Conservation (phyloP, 768 basidiomycete species). For the Leucosporidium scottii region DNA sequence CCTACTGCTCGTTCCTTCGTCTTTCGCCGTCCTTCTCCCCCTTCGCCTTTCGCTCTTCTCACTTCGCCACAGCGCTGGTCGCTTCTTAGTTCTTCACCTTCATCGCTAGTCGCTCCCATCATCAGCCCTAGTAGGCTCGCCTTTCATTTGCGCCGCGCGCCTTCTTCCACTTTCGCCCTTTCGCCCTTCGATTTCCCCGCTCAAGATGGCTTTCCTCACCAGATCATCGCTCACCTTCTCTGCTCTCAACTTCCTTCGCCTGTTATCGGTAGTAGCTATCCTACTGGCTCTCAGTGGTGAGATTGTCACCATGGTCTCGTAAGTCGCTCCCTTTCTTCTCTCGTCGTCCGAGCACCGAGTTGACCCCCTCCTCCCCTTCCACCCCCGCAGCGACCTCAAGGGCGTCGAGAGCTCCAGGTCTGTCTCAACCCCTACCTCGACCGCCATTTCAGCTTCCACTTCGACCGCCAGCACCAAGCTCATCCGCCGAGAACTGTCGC, state of each 20-base stretch:
- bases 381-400: slow-evolving; percentile 19
- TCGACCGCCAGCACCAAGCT: neutral
- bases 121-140: too few relatives aligned
- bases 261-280: slow-evolving; percentile 24
- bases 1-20: too few relatives aligned
- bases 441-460: neutral
- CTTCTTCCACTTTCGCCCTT: too few relatives aligned
- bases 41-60: too few relatives aligned
- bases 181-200: too few relatives aligned
- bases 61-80: too few relatives aligned
- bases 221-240: slow-evolving; percentile 18
- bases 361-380: too few relatives aligned
- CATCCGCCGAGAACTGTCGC: neutral
- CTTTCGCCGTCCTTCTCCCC: too few relatives aligned
- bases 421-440: neutral
- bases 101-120: too few relatives aligned
- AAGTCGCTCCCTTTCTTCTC: neutral
- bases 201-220: slow-evolving; percentile 8
- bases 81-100: too few relatives aligned
- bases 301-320: slow-evolving; percentile 21
- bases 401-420: neutral
- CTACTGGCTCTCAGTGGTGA: slow-evolving; percentile 21
- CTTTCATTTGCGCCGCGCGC: too few relatives aligned
- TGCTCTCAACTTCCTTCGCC: slow-evolving; percentile 19
- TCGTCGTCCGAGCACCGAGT: neutral